Evolutionary conservation across 768 basidiomycete species (phyloP), one percentile per base, ranked within the genome.

Genomic region (Serendipita vermifera): DNA sequence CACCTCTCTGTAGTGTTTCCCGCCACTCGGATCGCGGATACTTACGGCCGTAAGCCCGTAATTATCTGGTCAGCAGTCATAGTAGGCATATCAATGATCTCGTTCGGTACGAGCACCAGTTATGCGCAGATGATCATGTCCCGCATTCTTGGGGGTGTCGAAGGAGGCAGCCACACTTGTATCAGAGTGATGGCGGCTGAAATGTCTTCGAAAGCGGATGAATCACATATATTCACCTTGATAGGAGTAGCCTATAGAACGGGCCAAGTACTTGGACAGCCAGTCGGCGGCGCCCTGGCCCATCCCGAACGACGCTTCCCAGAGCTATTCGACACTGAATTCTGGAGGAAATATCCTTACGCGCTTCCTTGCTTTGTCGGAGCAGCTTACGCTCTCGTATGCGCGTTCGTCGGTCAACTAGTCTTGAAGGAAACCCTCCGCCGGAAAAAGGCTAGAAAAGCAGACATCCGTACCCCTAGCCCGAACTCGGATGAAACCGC

Each of bases 251-350:
- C 46, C 1, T 51, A 51, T 51, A 20, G 46, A 29, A 51, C 22
- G 7, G 46, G 46, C 3, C 46, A 51, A 29, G 31, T 51, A 9
- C 15, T 51, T 9, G 46, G 46, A 22, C 46, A 51, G n/a, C 46
- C 46, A 1, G 27, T 51, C 7, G 46, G 46, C n/a, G 46, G 46
- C 1, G 7, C 31, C 9, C 22, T 51, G 20, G n/a, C 20, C 22
- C 46, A 51, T 29, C 46, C 46, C n/a, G 46, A 51, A n/a, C 46
- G 46, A 4, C 46, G 31, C n/a, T 51, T 20, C 22, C 46, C 46
- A 7, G 31, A 29, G 4, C n/a, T 51, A 15, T 51, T 51, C 31
- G 22, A 29, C 17, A 9, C 11, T 15, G n/a, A 29, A 29, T 51
- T 51, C 46, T 51, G 46, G 46, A 1, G n/a, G 15, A 15, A 20